A percentile compares a stretch with the other conserved stretches of the same genome.
phyloP scores from a whole-genome alignment of 2,329 filamentous ascomycete species.

The Calonectria fujianensis region DNA sequence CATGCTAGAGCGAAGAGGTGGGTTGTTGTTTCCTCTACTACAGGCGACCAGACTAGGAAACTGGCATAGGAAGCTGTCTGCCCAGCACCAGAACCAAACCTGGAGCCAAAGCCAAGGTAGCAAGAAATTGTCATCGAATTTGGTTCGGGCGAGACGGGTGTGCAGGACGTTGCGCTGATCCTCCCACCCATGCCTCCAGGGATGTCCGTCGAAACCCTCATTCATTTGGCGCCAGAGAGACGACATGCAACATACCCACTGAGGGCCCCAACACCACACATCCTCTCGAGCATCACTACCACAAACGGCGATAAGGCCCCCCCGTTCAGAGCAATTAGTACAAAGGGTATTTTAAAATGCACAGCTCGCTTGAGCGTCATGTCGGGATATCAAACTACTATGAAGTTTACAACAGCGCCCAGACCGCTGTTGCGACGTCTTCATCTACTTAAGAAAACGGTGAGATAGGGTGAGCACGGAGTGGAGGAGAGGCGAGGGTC shows the following conservation, averaged over 20 bases:
- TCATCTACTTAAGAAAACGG: not conserved
- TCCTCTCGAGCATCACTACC: constrained; percentile 29
- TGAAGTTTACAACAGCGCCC: constrained; percentile 1
- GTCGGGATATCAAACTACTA: constrained; percentile 4
- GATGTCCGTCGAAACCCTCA: constrained; percentile 32
- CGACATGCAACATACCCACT: constrained; percentile 26
- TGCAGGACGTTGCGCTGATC: constrained; percentile 37
- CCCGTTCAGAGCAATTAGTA: constrained; percentile 12
- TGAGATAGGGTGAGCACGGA: not conserved
- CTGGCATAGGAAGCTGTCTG: constrained; percentile 1
- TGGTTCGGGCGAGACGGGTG: constrained; percentile 27
- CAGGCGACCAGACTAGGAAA: constrained; percentile 1
- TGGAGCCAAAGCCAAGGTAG: constrained; percentile 19
- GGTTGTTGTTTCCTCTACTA: constrained; percentile 5
- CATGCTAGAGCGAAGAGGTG: constrained; percentile 3
- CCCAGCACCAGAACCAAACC: not conserved
- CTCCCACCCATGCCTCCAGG: constrained; percentile 23
- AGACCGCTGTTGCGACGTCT: constrained; percentile 11
- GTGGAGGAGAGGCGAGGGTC: not conserved
- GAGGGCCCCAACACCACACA: constrained; percentile 30
- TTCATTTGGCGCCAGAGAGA: constrained; percentile 26
- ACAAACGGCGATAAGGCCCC: constrained; percentile 25
- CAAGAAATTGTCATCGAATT: constrained; percentile 15
- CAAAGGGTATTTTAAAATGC: constrained; percentile 21
- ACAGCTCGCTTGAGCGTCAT: not conserved